Evolutionary conservation across 1,284 basidiomycete species (phyloP).

Genomic region (Mycosarcoma maydis): DNA sequence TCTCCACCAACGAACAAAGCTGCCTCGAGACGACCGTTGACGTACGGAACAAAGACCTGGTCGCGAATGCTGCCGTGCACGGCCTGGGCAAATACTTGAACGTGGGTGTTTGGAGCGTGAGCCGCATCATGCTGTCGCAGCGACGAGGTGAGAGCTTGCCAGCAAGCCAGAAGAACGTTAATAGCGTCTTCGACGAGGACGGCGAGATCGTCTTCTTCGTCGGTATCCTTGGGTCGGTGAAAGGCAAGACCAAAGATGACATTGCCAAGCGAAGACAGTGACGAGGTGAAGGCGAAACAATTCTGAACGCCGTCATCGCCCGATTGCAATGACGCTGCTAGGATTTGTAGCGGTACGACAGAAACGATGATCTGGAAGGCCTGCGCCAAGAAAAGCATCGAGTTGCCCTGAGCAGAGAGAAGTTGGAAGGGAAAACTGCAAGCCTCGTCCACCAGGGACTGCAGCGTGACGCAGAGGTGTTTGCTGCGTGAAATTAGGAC

Average conservation of each 20-base stretch:
- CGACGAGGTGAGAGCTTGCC: slow-evolving; percentile 33
- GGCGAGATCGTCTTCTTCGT: slow-evolving; percentile 52
- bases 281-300: slow-evolving; percentile 31
- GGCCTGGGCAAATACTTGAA: slow-evolving; percentile 28
- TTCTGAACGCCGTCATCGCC: slow-evolving; percentile 16
- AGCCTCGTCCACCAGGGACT: slow-evolving; percentile 41
- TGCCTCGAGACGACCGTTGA: slow-evolving; percentile 49
- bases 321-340: slow-evolving; percentile 23
- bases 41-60: slow-evolving; percentile 55
- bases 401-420: slow-evolving; percentile 37
- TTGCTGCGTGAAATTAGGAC: slow-evolving; percentile 29
- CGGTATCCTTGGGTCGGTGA: slow-evolving; percentile 29
- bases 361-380: slow-evolving; percentile 37
- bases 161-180: slow-evolving; percentile 42
- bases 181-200: slow-evolving; percentile 48
- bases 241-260: slow-evolving; percentile 48
- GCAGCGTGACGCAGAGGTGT: slow-evolving; percentile 35
- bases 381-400: slow-evolving; percentile 47
- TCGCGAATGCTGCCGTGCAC: slow-evolving; percentile 48
- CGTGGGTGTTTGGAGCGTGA: slow-evolving; percentile 19
- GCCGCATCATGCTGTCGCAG: slow-evolving; percentile 24
- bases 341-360: slow-evolving; percentile 31
- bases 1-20: slow-evolving; percentile 24
- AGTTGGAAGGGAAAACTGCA: slow-evolving; percentile 12
- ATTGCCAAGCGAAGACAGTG: slow-evolving; percentile 35